Evolutionary conservation across 2,329 filamentous ascomycete species (phyloP).

Genomic region (Malbranchea zuffiana): DNA sequence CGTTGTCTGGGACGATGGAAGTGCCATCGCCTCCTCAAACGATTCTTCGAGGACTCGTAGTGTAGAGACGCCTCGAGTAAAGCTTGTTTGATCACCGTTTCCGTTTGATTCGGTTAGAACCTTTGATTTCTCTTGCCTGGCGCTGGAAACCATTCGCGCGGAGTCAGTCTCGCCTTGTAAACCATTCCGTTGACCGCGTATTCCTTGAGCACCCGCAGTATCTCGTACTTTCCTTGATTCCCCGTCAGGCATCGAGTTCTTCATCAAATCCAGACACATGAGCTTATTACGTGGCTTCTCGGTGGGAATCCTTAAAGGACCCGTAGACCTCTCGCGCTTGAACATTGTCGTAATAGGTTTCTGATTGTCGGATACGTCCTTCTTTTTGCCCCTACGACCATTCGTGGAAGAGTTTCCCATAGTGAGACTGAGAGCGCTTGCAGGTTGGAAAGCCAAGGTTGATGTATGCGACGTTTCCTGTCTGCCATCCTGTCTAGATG

Average conservation of each 20-base stretch:
- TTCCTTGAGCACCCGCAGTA: neutral
- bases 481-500: neutral
- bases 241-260: neutral
- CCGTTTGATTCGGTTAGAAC: neutral
- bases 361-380: conserved; percentile 3
- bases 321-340: conserved; percentile 19
- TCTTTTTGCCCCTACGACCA: conserved; percentile 1
- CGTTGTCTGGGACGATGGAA: conserved; percentile 6
- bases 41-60: conserved; percentile 11
- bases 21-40: conserved; percentile 1
- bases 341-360: conserved; percentile 11
- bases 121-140: neutral
- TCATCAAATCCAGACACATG: conserved; percentile 30
- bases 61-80: conserved; percentile 9
- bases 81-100: conserved; percentile 2
- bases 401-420: neutral
- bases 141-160: neutral
- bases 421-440: conserved; percentile 9
- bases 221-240: neutral
- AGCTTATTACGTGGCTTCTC: conserved; percentile 34
- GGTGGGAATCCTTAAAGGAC: conserved; percentile 24
- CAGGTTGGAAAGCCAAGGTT: conserved; percentile 6
- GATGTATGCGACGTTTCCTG: neutral
- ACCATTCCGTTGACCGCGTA: neutral
- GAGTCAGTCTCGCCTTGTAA: neutral